Conservation (phyloP, 2,329 filamentous ascomycete species). For the Exophiala xenobiotica region DNA sequence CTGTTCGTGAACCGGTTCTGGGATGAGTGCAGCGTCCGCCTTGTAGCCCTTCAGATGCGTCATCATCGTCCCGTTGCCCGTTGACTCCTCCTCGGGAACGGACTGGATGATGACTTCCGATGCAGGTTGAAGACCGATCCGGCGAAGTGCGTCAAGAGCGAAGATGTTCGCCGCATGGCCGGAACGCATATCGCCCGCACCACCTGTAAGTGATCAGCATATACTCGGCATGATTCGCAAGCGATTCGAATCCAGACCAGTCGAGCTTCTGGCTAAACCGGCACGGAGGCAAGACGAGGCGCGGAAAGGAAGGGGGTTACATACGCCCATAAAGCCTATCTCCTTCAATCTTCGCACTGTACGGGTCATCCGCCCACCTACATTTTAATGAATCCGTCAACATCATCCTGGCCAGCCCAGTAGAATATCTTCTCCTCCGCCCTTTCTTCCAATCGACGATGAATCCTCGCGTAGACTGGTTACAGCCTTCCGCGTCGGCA, state of each 20-base stretch:
- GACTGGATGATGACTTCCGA: slow-evolving; percentile 24
- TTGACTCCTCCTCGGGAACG: slow-evolving; percentile 25
- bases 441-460: too few species aligned
- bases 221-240: too few species aligned
- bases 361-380: slow-evolving; percentile 24
- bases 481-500: too few species aligned
- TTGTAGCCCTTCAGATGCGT: slow-evolving; percentile 27
- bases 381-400: too few species aligned
- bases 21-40: slow-evolving; percentile 25
- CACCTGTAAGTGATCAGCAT: too few species aligned
- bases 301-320: neutral
- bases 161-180: slow-evolving; percentile 18
- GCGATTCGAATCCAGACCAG: too few species aligned
- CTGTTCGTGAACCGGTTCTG: slow-evolving; percentile 23
- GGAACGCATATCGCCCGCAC: slow-evolving; percentile 21
- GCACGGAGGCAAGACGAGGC: neutral
- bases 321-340: slow-evolving; percentile 20
- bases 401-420: too few species aligned
- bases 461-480: too few species aligned
- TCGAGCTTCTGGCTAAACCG: too few species aligned
- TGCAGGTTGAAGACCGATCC: slow-evolving; percentile 21
- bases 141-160: slow-evolving; percentile 19
- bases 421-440: too few species aligned
- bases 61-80: slow-evolving; percentile 27
- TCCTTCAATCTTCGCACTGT: slow-evolving; percentile 21